phyloP scores from a whole-genome alignment of 1,139 yeast species.

The Blastobotrys proliferans region DNA sequence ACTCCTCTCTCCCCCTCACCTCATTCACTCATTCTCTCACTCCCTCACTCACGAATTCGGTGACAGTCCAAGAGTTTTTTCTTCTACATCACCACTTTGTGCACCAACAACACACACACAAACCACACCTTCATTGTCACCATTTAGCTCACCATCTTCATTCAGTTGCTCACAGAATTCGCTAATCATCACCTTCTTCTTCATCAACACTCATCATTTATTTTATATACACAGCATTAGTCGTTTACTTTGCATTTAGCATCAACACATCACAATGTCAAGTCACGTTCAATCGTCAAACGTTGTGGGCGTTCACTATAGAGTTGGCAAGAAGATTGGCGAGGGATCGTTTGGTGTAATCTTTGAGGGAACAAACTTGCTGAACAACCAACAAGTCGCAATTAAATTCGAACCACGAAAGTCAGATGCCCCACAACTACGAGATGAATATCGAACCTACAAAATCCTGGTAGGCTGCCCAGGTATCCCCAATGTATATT shows the following conservation, averaged over 20 bases:
- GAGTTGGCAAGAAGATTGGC: slow-evolving; percentile 94
- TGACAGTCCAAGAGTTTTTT: too few species aligned
- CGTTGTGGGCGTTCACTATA: slow-evolving; percentile 76
- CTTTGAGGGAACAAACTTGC: slow-evolving; percentile 86
- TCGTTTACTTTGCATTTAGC: too few species aligned
- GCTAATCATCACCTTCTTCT: too few species aligned
- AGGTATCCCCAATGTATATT: slow-evolving; percentile 93
- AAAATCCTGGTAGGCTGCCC: slow-evolving; percentile 74
- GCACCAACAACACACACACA: too few species aligned
- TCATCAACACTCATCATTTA: too few species aligned
- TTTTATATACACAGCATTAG: too few species aligned
- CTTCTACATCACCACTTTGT: too few species aligned
- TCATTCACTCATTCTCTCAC: too few species aligned
- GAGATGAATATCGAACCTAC: slow-evolving; percentile 93
- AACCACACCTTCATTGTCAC: too few species aligned
- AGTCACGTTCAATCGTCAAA: slow-evolving; percentile 38
- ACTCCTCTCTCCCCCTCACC: neutral
- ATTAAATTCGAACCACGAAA: slow-evolving; percentile 82
- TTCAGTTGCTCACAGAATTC: too few species aligned
- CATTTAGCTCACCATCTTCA: too few species aligned
- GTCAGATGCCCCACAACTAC: slow-evolving; percentile 94
- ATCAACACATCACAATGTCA: slow-evolving; percentile 18
- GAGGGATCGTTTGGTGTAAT: slow-evolving; percentile 98
- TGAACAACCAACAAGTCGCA: slow-evolving; percentile 75
- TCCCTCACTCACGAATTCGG: too few species aligned